Evolutionary conservation across 2,329 filamentous ascomycete species (phyloP), one percentile per base, ranked within the genome.

Genomic region (Dothidotthia symphoricarpi): DNA sequence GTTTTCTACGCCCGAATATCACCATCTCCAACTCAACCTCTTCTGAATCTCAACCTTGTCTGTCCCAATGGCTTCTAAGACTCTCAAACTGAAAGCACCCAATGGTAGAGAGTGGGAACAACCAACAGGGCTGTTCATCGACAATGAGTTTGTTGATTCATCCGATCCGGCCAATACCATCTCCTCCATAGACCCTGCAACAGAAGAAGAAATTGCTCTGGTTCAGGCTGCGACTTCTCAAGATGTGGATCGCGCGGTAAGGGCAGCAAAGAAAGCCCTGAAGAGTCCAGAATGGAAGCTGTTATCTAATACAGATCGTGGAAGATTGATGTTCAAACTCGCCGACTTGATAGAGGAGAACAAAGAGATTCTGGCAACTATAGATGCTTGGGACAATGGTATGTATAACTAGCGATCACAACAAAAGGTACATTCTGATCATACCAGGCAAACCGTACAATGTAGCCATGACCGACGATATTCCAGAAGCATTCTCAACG

Each of bases 341-440:
- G 58, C 55, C 10, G 53, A 58, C 24, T 41, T 62, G 16, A 50
- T 61, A n/a, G 58, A 62, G 28, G 41, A 49, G 22, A 39, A 61
- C n/a, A 46, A 43, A 24, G 51, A 52, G 26, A 17, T 49, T 13
- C 33, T 58, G 9, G 47, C 48, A 2, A 51, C 51, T 4, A 50
- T 61, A 19, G 57, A 61, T 39, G 82, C 83, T 1, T 82, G 85
- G 74, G 85, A 90, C 63, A 89, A 87, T 57, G 86, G 85, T 63
- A 61, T 36, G 45, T 16, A 12, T n/a, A 14, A 22, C 13, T n/a
- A 15, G 29, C 6, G n/a, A 25, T 28, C 16, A 13, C 15, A 8
- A 9, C 14, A n/a, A 11, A 15, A 12, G 8, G 2, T 10, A 16
- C 7, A 13, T 16, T 15, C 31, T 39, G 10, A 43, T 17, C 10